These are phyloP conservation scores for Dunaliella primolecta DNA, from an alignment of 139 green algal genomes.

Conservation along the genomic window DNA sequence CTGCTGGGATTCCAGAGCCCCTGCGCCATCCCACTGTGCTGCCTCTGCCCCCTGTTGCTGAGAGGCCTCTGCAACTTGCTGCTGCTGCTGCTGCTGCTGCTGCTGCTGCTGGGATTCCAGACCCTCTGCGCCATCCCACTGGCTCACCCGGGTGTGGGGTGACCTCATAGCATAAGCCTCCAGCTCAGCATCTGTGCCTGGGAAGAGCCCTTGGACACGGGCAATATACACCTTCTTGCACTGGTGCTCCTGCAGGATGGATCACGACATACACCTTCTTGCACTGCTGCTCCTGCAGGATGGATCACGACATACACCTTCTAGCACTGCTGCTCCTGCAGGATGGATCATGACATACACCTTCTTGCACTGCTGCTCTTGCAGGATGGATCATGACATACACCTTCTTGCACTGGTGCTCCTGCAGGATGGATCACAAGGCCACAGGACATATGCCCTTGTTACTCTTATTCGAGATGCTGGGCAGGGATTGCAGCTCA, in stretches of 20 bases:
- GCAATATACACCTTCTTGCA: slow-evolving; percentile 86
- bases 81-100: no score
- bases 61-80: not conserved
- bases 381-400: no score
- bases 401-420: slow-evolving; percentile 59
- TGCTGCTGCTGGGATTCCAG: not conserved
- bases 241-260: not conserved
- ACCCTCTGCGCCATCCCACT: not conserved
- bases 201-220: slow-evolving; percentile 71
- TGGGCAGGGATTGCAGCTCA: no score
- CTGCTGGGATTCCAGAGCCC: not conserved
- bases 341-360: no score
- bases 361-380: no score
- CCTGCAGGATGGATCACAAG: no score
- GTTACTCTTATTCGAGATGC: no score
- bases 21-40: not conserved
- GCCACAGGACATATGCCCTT: no score
- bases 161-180: not conserved
- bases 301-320: no score
- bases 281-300: no score
- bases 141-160: not conserved
- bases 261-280: no score
- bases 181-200: slow-evolving; percentile 4
- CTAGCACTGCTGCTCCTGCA: no score
- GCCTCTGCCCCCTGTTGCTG: not conserved